A percentile compares a stretch with the other conserved stretches of the same genome.
Conservation (phyloP, 176 grass and related monocot species). For the Cenchrus fungigraminus region DNA sequence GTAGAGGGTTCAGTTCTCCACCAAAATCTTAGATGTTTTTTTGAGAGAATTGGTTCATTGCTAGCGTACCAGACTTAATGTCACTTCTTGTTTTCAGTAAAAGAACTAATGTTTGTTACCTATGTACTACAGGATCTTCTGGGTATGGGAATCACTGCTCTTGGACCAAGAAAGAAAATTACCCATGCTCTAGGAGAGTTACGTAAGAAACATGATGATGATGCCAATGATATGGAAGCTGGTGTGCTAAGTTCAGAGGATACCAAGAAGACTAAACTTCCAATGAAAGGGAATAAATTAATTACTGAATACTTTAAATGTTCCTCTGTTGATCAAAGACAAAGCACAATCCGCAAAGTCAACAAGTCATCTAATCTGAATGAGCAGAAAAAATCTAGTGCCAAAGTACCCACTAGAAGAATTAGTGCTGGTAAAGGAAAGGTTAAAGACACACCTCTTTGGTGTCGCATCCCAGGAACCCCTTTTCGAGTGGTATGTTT, state of each 20-base stretch:
- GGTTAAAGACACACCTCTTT: conserved; percentile 70
- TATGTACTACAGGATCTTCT: conserved; percentile 77
- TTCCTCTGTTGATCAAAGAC: conserved; percentile 54
- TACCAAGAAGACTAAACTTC: conserved; percentile 51
- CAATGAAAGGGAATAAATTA: conserved; percentile 76
- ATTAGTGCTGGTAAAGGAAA: conserved; percentile 54
- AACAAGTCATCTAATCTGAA: conserved; percentile 50
- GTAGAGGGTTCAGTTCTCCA: not conserved
- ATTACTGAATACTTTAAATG: conserved; percentile 83
- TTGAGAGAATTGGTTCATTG: conserved; percentile 1
- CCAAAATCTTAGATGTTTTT: not conserved
- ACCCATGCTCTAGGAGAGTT: conserved; percentile 66
- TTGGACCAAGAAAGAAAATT: conserved; percentile 94
- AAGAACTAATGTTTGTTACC: conserved; percentile 41
- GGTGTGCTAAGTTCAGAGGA: conserved; percentile 47
- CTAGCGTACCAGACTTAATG: not conserved
- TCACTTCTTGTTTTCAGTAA: not conserved
- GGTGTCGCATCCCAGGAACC: conserved; percentile 89
- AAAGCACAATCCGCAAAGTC: conserved; percentile 26
- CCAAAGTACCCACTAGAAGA: conserved; percentile 45
- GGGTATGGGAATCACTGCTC: conserved; percentile 73
- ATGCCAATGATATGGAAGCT: conserved; percentile 44
- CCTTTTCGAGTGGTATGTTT: conserved; percentile 94
- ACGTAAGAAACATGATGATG: conserved; percentile 58
- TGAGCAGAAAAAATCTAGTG: conserved; percentile 42